Percentiles rank a stretch among this genome's conserved stretches.
Evolutionary conservation across 345 rosid species (phyloP).

Genomic region (Jatropha curcas): DNA sequence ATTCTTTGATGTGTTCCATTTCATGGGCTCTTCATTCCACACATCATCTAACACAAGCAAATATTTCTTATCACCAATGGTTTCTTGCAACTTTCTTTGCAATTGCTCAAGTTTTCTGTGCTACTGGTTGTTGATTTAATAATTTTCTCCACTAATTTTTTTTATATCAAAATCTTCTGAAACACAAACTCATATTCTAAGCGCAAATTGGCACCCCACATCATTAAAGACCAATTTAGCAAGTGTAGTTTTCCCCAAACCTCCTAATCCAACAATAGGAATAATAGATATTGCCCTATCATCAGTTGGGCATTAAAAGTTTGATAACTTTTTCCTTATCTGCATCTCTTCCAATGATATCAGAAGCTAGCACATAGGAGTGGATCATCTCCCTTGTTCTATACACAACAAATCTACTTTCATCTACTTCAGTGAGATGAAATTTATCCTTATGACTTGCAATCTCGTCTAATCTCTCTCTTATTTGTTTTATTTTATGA

Average conservation of each 20-base stretch:
- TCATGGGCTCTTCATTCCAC: conserved; percentile 14
- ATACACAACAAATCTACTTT: background rate
- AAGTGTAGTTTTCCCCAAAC: conserved; percentile 4
- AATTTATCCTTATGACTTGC: background rate
- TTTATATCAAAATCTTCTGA: background rate
- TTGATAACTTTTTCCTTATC: background rate
- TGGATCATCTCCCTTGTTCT: background rate
- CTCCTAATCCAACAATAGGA: conserved; percentile 26
- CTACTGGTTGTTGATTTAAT: background rate
- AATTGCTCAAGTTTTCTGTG: background rate
- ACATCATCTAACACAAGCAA: conserved; percentile 27
- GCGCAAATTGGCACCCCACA: background rate
- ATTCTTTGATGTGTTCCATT: conserved; percentile 8
- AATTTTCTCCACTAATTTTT: background rate
- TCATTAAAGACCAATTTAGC: background rate
- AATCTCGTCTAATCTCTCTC: too few species aligned
- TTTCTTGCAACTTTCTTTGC: background rate
- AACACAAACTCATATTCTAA: background rate
- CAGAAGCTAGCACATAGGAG: background rate
- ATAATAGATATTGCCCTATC: background rate
- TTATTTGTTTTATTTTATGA: background rate
- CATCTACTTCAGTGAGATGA: background rate
- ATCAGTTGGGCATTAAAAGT: background rate
- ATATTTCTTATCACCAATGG: background rate
- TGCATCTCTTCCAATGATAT: background rate